Base-by-base conservation (phyloP, 805 yeast genomes). In the Wickerhamiella dianesei region DNA sequence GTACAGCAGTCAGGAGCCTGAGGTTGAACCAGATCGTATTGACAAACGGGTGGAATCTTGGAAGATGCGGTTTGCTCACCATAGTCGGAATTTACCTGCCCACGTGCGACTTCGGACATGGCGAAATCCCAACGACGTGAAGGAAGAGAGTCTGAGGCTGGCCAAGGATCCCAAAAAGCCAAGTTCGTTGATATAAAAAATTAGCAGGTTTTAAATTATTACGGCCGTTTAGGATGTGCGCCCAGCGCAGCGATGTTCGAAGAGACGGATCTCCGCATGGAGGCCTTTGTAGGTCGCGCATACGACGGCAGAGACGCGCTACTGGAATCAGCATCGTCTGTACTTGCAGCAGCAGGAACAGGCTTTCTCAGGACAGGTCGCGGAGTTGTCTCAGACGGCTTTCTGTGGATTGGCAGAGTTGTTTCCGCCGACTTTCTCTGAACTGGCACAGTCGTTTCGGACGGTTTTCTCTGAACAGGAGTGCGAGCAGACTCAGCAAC, bases 1-100 rank as follows among this genome's bases (percentile, higher is more conserved):
- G 12, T 25, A 25, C 32, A 25, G 32, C 32, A 25, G 32, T 12
- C 32, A 49, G 40, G 59, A 58, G 18, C 56, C 56, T 2, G 36
- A 45, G 22, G 35, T 39, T 36, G 43, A 42, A 19, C 32, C 32
- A 25, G 53, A 48, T 17, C 42, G 52, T 3, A 37, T 65, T 14
- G 83, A 77, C 52, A 75, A 70, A 48, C 71, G 67, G 41, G 70
- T 70, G 20, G 79, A 75, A 18, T 54, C 65, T 17, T 80, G 88
- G 88, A 71, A 69, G 46, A 64, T 64, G 29, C 67, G 85, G 40
- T 66, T 77, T 1, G 51, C 62, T n/a, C 59, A 62, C 3, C 72
- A 77, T 9, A 59, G 67, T 8, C 56, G 61, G 42, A 61, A 59
- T 47, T 59, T 74, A 18, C 76, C 77, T 1, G 56, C 56, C 1